Evolutionary conservation across 306 rosid genomes (phyloP), one percentile per base, ranked within the genome.

Genomic region (Sicyos edulis): DNA sequence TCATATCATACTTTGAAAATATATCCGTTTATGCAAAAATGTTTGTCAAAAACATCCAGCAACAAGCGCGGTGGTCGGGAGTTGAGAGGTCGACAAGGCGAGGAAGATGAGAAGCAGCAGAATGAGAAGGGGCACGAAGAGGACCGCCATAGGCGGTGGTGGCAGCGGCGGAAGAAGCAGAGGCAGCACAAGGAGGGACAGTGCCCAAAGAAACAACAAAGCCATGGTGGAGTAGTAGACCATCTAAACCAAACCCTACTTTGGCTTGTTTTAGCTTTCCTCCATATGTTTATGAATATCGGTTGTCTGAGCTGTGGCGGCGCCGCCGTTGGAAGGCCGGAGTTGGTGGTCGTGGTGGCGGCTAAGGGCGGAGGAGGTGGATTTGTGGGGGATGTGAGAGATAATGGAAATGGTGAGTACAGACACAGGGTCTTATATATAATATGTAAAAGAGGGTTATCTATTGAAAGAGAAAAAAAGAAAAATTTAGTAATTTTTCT

Each of bases 161-260:
- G 70, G 70, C n/a, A 64, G n/a, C 5, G 53, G 70, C 8, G 70
- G 70, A 42, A 64, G 70, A 3, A 64, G 53, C 14, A 64, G 10
- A 40, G 70, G 70, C 16, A 64, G 53, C 32, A 64, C 53, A 14
- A 64, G 47, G 24, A 64, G 53, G 70, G 53, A 42, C 14, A 64
- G 32, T 42, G 53, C 42, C 70, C 70, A 64, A 64, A 64, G 32
- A 9, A 64, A 64, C 52, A 64, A 64, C 17, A 64, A 42, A 19
- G n/a, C 16, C 53, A 64, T 64, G 29, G 42, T 17, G 15, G 53
- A 42, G 32, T 37, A 64, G 10, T 2, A 9, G n/a, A 5, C 53
- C 70, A 64, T 64, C 70, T 17, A 64, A 26, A 64, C 32, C 13
- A 26, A 37, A 9, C 19, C 3, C 47, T 61, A 57, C 32, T 26